Evolutionary conservation across 805 yeast species (phyloP), one percentile per base, ranked within the genome.

Genomic region (Zygoascus bituminiphila): DNA sequence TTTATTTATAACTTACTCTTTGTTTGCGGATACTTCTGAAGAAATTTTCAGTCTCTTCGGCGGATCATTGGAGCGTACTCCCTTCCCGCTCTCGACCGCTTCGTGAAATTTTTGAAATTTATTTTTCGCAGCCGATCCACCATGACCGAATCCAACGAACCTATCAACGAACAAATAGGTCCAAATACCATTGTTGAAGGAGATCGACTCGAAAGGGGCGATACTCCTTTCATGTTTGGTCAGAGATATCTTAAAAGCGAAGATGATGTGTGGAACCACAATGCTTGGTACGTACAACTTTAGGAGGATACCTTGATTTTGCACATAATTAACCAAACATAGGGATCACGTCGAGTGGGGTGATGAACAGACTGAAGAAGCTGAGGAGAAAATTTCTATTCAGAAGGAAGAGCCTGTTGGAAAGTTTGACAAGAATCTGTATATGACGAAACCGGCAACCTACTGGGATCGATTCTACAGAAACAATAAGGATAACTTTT

Each of bases 271-370:
- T 93, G 95, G 81, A 76, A 77, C 51, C 95, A 84, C 62, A 93
- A 93, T 63, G 98, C 98, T 0, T 84, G 93, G 87, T 58, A 51
- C 12, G 55, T 44, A 46, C 25, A 46, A n/a, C n/a, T n/a, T n/a
- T n/a, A n/a, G n/a, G n/a, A n/a, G 44, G 15, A n/a, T 14, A 12
- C 4, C 39, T 17, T 25, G n/a, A 33, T 19, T 39, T 73, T 79
- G 84, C 29, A 12, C 35, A 22, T 35, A 35, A 6, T 5, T 36
- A 7, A 14, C 5, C 22, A 14, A 36, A 15, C 39, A 10, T 20
- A 47, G 50, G 47, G 98, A 93, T 64, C 95, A 93, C 63, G 97
- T 88, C 29, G 96, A 88, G 61, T 89, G 96, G 96, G 97, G 95
- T 44, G 88, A 84, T 46, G 95, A 88, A 57, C 97, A 93, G 63